Evolutionary conservation across 1,284 basidiomycete species (phyloP).

Genomic region (Ganoderma lucidum): DNA sequence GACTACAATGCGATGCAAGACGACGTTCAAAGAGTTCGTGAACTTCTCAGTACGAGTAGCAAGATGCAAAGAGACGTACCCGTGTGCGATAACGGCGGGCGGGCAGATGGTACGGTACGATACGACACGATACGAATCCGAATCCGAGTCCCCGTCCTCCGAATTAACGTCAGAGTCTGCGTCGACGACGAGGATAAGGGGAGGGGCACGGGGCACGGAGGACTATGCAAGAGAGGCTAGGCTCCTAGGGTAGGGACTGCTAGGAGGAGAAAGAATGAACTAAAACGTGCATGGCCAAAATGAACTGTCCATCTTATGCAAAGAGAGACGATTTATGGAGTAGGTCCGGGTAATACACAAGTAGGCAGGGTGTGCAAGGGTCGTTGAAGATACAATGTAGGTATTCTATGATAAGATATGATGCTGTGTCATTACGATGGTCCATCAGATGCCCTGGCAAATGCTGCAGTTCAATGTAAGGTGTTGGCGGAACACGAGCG

Average conservation of each 20-base stretch:
- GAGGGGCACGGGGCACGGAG: background rate
- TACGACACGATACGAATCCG: background rate
- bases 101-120: background rate
- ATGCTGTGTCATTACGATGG: constrained; percentile 34
- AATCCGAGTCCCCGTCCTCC: background rate
- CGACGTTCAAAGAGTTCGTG: constrained; percentile 9
- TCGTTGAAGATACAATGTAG: constrained; percentile 40
- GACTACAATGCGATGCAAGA: constrained; percentile 14
- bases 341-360: constrained; percentile 33
- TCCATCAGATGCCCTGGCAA: constrained; percentile 70
- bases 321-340: constrained; percentile 29
- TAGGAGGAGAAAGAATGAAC: background rate
- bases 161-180: background rate
- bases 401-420: constrained; percentile 39
- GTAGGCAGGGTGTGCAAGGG: constrained; percentile 16
- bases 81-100: background rate
- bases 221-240: background rate
- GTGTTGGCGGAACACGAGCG: constrained; percentile 64
- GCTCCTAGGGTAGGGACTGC: background rate
- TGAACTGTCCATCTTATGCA: constrained; percentile 32
- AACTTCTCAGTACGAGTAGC: constrained; percentile 10
- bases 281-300: constrained; percentile 21
- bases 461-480: constrained; percentile 70
- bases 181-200: background rate
- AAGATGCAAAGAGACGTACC: constrained; percentile 1